Evolutionary conservation across 805 yeast species (phyloP), one percentile per base, ranked within the genome.

Genomic region (Schizosaccharomyces cryophilus): DNA sequence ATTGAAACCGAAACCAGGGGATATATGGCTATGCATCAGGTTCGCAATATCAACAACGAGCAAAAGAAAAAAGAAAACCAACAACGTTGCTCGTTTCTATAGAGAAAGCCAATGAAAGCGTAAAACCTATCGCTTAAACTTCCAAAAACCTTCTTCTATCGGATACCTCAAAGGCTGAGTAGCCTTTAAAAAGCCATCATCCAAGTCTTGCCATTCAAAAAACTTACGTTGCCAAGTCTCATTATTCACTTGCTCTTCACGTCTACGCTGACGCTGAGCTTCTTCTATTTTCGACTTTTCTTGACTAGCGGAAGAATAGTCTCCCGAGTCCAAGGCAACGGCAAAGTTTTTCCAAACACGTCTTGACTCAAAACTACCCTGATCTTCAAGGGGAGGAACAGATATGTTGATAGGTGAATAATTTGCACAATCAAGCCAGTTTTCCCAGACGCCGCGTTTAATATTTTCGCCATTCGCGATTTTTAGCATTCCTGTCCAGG

Each of bases 281-380:
- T 85, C 84, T 74, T 90, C 98, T 65, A 93, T 78, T 68, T 75
- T 73, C 17, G 87, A 75, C 75, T 90, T 90, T 67, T 84, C 85
- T 65, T 75, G 74, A 68, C 83, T 82, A 66, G 90, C 88, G 64
- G 78, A 72, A 66, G 85, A 86, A 72, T 79, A 87, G 70, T 89
- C 84, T 56, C 90, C 85, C 29, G 73, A 71, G 62, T 77, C 80
- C 67, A 88, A 84, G n/a, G 97, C 97, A 7, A 77, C 86, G 0
- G 96, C 95, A 35, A 93, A 97, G 65, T 82, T 79, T 61, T 70
- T 67, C 98, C 98, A 90, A 15, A 96, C 96, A 66, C 76, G 80
- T 73, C 96, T 83, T 62, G 87, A 78, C 73, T 90, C 98, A 66
- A 88, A 76, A 42, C 74, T 79, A 71, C 84, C 77, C 74, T 93